A percentile compares a stretch with the other conserved stretches of the same genome.
These are phyloP conservation scores for Mercurialis annua DNA, from an alignment of 345 rosid genomes.

Conservation along the genomic window DNA sequence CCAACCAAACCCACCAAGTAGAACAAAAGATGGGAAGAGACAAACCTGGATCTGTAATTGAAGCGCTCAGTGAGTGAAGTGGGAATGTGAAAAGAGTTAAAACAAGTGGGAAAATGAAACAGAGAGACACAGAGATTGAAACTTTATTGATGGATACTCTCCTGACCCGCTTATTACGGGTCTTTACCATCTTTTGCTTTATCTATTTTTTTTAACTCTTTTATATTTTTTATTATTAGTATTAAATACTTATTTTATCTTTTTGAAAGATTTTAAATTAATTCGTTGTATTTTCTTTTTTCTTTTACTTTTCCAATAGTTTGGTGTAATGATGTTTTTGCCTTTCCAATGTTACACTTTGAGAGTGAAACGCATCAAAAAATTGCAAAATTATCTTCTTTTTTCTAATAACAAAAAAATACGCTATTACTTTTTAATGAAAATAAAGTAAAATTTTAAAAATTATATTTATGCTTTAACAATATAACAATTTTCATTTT, in stretches of 20 bases:
- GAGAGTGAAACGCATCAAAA: too few species aligned
- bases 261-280: too few species aligned
- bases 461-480: too few species aligned
- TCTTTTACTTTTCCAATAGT: neutral
- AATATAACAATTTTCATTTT: too few species aligned
- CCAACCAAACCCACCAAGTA: neutral
- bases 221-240: too few species aligned
- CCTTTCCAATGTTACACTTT: neutral
- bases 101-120: conserved; percentile 4
- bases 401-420: too few species aligned
- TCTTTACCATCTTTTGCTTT: conserved; percentile 8
- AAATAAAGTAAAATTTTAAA: too few species aligned
- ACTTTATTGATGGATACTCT: conserved; percentile 1
- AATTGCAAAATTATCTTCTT: too few species aligned
- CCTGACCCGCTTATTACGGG: conserved; percentile 8
- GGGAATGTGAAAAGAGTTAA: neutral
- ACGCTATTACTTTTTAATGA: too few species aligned
- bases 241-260: too few species aligned
- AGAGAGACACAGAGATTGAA: neutral
- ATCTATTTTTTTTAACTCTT: neutral
- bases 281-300: neutral
- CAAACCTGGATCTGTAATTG: conserved; percentile 11
- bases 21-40: neutral
- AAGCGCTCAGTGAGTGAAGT: neutral
- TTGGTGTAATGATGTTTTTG: neutral